phyloP scores from a whole-genome alignment of 2,329 filamentous ascomycete genomes.

The Simplicillium sp. region DNA sequence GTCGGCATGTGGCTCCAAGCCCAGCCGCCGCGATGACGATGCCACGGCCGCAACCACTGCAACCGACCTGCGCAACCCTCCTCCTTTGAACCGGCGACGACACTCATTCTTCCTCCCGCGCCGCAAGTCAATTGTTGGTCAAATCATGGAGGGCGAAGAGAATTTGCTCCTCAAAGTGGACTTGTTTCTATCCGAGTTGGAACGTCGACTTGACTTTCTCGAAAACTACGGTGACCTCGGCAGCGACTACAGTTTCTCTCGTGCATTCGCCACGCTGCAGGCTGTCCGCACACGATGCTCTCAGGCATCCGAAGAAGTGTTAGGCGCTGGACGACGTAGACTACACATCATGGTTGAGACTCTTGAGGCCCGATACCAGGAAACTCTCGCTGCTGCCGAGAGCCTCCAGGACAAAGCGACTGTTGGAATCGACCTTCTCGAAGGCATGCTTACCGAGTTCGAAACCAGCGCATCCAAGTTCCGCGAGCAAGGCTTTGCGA shows the following conservation, averaged over 20 bases:
- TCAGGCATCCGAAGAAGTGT: conserved; percentile 79
- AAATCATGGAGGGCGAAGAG: conserved; percentile 55
- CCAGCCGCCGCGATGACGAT: conserved; percentile 13
- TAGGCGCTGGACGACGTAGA: conserved; percentile 76
- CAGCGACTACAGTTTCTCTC: conserved; percentile 73
- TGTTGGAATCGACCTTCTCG: conserved; percentile 77
- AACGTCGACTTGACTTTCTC: conserved; percentile 76
- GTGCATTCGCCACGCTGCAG: conserved; percentile 77
- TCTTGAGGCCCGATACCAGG: conserved; percentile 77
- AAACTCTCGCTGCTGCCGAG: conserved; percentile 73
- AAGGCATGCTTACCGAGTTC: conserved; percentile 75
- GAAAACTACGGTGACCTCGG: conserved; percentile 80
- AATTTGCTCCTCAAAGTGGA: conserved; percentile 58
- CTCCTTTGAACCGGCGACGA: conserved; percentile 22
- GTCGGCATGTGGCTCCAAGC: conserved; percentile 30
- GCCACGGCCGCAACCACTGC: conserved; percentile 11
- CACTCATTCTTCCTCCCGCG: conserved; percentile 50
- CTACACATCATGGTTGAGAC: conserved; percentile 89
- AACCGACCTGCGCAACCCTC: conserved; percentile 19
- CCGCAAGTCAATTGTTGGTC: conserved; percentile 48
- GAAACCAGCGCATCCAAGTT: conserved; percentile 75
- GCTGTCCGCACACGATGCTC: conserved; percentile 83
- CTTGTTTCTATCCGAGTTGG: conserved; percentile 75
- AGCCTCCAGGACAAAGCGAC: conserved; percentile 87
- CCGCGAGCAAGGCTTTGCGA: conserved; percentile 63